Conservation (phyloP, 148 eudicot genomes). For the Spergularia bocconei region DNA sequence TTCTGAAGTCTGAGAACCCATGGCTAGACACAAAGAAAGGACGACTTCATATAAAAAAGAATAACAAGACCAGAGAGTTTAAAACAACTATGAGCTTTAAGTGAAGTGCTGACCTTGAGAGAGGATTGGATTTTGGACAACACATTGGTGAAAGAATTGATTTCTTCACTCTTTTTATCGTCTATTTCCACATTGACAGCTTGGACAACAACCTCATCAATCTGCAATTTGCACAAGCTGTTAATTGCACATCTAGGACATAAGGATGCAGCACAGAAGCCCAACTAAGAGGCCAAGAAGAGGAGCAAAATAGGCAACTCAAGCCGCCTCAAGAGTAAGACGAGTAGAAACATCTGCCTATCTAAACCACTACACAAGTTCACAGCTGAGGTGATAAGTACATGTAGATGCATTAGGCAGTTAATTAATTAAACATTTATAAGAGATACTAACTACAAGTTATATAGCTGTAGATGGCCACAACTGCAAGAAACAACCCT, state of each 20-base stretch:
- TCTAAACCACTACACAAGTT: too few species aligned
- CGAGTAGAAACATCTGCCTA: too few species aligned
- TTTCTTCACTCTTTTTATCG: slow-evolving; percentile 39
- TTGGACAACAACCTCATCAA: slow-evolving; percentile 80
- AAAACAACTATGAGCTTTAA: neutral
- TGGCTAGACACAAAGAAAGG: slow-evolving; percentile 49
- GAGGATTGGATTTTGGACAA: slow-evolving; percentile 63
- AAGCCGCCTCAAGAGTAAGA: too few species aligned
- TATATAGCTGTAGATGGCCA: too few species aligned
- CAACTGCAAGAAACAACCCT: too few species aligned
- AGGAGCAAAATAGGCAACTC: too few species aligned
- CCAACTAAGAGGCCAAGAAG: neutral
- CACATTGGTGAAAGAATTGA: slow-evolving; percentile 53
- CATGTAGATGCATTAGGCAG: too few species aligned
- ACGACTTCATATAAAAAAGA: neutral
- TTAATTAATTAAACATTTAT: too few species aligned
- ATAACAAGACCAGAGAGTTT: neutral
- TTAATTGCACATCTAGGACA: neutral
- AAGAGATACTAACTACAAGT: too few species aligned
- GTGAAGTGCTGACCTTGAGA: slow-evolving; percentile 52
- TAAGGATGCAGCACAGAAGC: neutral
- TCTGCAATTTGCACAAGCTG: slow-evolving; percentile 37
- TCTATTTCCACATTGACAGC: slow-evolving; percentile 47
- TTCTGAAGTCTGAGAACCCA: slow-evolving; percentile 71
- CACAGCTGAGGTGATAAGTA: too few species aligned